These are phyloP conservation scores for Penicillium brevicompactum DNA, from an alignment of 2,329 filamentous ascomycete species.

Conservation along the genomic window DNA sequence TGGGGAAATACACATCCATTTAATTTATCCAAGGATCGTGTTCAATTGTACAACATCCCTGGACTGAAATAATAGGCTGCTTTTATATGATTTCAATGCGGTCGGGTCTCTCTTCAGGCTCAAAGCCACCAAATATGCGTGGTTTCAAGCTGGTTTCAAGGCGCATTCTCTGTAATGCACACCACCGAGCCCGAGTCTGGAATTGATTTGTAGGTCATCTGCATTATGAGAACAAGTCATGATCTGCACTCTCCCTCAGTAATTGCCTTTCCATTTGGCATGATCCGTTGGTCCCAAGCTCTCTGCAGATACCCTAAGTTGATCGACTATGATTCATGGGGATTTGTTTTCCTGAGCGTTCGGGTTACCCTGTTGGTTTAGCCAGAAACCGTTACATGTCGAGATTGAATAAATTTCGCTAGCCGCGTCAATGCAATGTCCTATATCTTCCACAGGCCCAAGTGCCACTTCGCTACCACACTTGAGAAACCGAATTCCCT, in stretches of 20 bases:
- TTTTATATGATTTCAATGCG: neutral
- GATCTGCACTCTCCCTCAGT: conserved; percentile 13
- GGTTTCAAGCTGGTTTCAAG: neutral
- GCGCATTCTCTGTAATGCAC: conserved; percentile 6
- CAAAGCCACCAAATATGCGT: conserved; percentile 2
- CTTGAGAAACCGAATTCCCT: neutral
- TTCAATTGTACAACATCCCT: neutral
- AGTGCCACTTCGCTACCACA: neutral
- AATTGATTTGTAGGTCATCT: conserved; percentile 25
- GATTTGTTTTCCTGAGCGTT: neutral
- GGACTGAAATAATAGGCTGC: neutral
- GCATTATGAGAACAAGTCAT: conserved; percentile 14
- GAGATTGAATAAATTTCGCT: neutral
- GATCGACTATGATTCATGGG: neutral
- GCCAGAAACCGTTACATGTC: too few species aligned
- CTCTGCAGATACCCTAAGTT: neutral
- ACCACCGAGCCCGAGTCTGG: conserved; percentile 3
- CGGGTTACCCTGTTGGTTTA: neutral
- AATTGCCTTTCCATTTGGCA: conserved; percentile 7
- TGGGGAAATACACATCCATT: conserved; percentile 19
- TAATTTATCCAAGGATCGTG: neutral
- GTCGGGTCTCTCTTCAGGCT: neutral
- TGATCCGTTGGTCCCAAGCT: conserved; percentile 2
- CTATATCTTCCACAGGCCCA: neutral
- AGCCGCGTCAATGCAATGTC: neutral